phyloP scores from a whole-genome alignment of 2,329 filamentous ascomycete genomes.

The Pseudocercospora crystallina region DNA sequence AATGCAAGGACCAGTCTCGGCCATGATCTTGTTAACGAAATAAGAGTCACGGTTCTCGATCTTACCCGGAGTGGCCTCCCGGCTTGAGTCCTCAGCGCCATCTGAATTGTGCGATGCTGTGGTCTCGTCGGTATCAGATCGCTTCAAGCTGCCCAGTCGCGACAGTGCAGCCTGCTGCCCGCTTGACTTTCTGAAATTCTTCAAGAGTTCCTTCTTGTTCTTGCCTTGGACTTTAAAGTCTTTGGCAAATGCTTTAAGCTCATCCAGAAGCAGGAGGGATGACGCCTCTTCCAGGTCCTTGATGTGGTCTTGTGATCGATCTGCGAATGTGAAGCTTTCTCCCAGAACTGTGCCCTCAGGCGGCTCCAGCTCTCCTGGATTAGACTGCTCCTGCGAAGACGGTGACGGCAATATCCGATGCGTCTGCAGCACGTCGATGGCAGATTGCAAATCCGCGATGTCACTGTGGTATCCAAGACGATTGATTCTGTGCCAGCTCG shows the following conservation, averaged over 20 bases:
- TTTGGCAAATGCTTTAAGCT: slow-evolving; percentile 80
- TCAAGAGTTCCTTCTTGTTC: slow-evolving; percentile 78
- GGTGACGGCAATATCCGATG: slow-evolving; percentile 55
- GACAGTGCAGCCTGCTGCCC: slow-evolving; percentile 71
- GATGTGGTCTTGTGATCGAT: slow-evolving; percentile 72
- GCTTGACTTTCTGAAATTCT: slow-evolving; percentile 71
- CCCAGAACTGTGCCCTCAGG: slow-evolving; percentile 52
- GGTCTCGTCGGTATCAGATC: slow-evolving; percentile 62
- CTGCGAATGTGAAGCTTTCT: slow-evolving; percentile 72
- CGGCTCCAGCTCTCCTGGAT: slow-evolving; percentile 51
- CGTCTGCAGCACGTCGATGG: slow-evolving; percentile 65
- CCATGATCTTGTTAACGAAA: slow-evolving; percentile 74
- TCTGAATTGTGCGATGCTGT: slow-evolving; percentile 45
- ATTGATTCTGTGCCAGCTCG: slow-evolving; percentile 82
- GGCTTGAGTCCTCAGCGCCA: slow-evolving; percentile 28
- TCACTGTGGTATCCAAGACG: slow-evolving; percentile 79
- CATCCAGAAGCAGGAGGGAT: slow-evolving; percentile 77
- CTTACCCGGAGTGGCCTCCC: slow-evolving; percentile 41
- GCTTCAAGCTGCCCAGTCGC: slow-evolving; percentile 64
- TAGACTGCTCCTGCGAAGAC: slow-evolving; percentile 36
- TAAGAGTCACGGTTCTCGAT: slow-evolving; percentile 67
- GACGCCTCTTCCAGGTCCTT: slow-evolving; percentile 80
- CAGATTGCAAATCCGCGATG: slow-evolving; percentile 69
- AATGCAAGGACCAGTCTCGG: slow-evolving; percentile 78
- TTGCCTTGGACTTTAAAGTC: slow-evolving; percentile 84